A percentile compares a stretch with the other conserved stretches of the same genome.
Evolutionary conservation across 495 filamentous ascomycete genomes (phyloP).

Genomic region (Trichoderma virens): DNA sequence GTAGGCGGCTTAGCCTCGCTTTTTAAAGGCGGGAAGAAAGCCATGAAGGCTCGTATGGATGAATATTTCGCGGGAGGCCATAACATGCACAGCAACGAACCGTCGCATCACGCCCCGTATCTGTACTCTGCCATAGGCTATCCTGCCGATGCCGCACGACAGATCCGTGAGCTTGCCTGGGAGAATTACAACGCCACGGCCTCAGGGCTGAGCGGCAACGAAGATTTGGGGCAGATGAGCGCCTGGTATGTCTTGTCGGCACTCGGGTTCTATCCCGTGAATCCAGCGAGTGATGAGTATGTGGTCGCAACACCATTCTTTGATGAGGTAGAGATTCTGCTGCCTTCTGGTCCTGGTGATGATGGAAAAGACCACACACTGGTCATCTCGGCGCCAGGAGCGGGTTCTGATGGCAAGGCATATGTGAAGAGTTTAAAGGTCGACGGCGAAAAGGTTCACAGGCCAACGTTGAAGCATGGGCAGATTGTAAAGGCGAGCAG

Average conservation of each 20-base stretch:
- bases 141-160: conserved; percentile 18
- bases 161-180: conserved; percentile 21
- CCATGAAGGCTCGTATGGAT: conserved; percentile 24
- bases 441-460: conserved; percentile 19
- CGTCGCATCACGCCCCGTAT: conserved; percentile 26
- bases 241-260: conserved; percentile 27
- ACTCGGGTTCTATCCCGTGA: conserved; percentile 24
- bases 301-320: conserved; percentile 25
- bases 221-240: conserved; percentile 28
- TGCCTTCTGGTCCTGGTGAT: conserved; percentile 17
- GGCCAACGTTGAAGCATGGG: conserved; percentile 19
- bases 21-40: conserved; percentile 19
- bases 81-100: conserved; percentile 30
- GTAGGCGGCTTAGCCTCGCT: conserved; percentile 19
- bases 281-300: conserved; percentile 23
- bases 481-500: conserved; percentile 20
- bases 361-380: conserved; percentile 15
- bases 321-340: conserved; percentile 19
- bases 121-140: conserved; percentile 24
- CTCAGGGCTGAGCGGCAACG: conserved; percentile 24
- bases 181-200: conserved; percentile 25
- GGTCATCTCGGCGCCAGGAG: conserved; percentile 10
- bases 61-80: conserved; percentile 25
- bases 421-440: conserved; percentile 23
- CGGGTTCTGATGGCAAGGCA: conserved; percentile 17